phyloP scores from a whole-genome alignment of 371 early-diverging fungal genomes.

The Mucor velutinosus region DNA sequence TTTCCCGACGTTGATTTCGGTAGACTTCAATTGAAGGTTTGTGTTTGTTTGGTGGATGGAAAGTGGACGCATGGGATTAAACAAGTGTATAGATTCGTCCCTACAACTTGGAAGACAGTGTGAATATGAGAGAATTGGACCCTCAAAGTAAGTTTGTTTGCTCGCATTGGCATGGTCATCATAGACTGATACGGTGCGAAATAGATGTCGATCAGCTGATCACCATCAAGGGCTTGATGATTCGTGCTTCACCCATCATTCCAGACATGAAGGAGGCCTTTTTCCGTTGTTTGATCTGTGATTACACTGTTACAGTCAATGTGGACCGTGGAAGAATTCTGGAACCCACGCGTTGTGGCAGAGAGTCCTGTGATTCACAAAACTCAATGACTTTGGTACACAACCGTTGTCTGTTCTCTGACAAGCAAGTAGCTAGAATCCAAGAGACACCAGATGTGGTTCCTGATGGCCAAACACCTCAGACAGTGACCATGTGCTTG shows the following conservation, averaged over 20 bases:
- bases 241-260: conserved; percentile 91
- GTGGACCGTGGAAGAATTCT: conserved; percentile 91
- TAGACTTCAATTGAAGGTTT: conserved; percentile 34
- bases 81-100: conserved; percentile 79
- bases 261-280: conserved; percentile 96
- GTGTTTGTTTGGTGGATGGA: neutral
- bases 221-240: conserved; percentile 95
- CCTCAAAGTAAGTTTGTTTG: conserved; percentile 64
- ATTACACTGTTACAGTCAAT: conserved; percentile 77
- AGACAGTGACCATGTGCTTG: conserved; percentile 90
- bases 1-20: conserved; percentile 61
- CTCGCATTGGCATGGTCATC: conserved; percentile 1
- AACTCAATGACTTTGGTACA: conserved; percentile 91
- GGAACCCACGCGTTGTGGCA: conserved; percentile 93
- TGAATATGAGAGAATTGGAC: conserved; percentile 95
- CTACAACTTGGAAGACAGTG: conserved; percentile 77
- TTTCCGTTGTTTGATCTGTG: conserved; percentile 92
- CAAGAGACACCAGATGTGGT: conserved; percentile 99
- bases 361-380: conserved; percentile 73
- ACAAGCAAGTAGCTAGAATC: conserved; percentile 96
- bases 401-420: conserved; percentile 91
- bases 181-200: neutral
- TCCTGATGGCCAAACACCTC: conserved; percentile 99
- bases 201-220: conserved; percentile 97
- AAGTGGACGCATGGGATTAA: too few species aligned